Conservation (phyloP, 2,329 filamentous ascomycete genomes). For the Stachybotrys echinatus region DNA sequence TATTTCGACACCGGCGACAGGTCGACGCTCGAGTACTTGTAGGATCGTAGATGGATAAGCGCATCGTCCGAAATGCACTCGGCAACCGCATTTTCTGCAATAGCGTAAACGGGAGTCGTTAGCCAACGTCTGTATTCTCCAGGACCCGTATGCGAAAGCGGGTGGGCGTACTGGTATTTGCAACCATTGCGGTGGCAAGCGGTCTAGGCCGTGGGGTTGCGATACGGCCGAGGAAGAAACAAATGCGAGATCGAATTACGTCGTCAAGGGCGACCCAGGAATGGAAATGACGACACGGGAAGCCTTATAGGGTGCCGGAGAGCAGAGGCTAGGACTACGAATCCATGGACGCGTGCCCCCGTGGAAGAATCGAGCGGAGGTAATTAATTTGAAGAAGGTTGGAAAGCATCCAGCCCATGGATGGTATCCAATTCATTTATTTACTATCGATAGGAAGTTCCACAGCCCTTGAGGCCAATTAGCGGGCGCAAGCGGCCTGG, state of each 20-base stretch:
- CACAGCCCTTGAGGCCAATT: not conserved
- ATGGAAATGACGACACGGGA: not conserved
- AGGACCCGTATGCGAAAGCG: not conserved
- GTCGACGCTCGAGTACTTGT: conserved; percentile 97
- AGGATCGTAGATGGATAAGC: conserved; percentile 83
- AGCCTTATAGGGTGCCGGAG: not conserved
- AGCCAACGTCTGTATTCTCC: conserved; percentile 2
- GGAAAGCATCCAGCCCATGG: too few relatives aligned
- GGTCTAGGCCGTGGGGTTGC: not conserved
- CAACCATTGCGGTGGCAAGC: conserved; percentile 16
- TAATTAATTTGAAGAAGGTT: too few relatives aligned
- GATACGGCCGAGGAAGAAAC: not conserved
- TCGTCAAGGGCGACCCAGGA: not conserved
- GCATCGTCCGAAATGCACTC: conserved; percentile 86
- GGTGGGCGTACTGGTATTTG: conserved; percentile 23
- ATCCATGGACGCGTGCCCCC: not conserved
- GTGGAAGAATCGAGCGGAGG: not conserved
- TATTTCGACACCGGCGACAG: conserved; percentile 92
- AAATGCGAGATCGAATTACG: too few relatives aligned
- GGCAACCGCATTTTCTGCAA: conserved; percentile 46
- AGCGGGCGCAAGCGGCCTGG: not conserved
- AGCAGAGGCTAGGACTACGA: not conserved
- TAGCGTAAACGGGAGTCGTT: not conserved
- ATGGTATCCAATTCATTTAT: too few relatives aligned
- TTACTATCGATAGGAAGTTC: not conserved